A percentile compares a stretch with the other conserved stretches of the same genome.
These are phyloP conservation scores for Fusarium sp. DNA, from an alignment of 2,329 filamentous ascomycete genomes.

Conservation along the genomic window DNA sequence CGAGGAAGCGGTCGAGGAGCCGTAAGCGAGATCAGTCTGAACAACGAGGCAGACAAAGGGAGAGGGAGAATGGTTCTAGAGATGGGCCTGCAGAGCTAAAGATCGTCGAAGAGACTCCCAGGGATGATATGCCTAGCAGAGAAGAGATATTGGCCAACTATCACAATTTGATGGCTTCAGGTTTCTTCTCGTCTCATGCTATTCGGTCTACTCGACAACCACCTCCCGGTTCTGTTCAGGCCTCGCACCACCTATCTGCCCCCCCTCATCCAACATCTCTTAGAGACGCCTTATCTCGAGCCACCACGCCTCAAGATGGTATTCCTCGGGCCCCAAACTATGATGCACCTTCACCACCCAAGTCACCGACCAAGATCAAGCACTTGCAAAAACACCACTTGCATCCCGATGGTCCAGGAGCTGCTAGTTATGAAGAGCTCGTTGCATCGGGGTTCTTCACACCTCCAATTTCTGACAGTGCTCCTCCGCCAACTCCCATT, in stretches of 20 bases:
- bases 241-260: slow-evolving; percentile 7
- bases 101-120: slow-evolving; percentile 4
- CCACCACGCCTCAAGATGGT: slow-evolving; percentile 21
- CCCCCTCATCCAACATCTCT: slow-evolving; percentile 9
- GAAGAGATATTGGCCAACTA: slow-evolving; percentile 67
- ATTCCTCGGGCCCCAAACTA: slow-evolving; percentile 1
- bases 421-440: slow-evolving; percentile 40
- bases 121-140: slow-evolving; percentile 44
- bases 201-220: slow-evolving; percentile 65
- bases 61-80: slow-evolving; percentile 27
- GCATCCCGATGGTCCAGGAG: slow-evolving; percentile 16
- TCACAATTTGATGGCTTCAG: slow-evolving; percentile 63
- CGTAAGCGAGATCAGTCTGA: slow-evolving; percentile 30
- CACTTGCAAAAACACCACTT: slow-evolving; percentile 13
- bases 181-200: slow-evolving; percentile 67
- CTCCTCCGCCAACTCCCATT: slow-evolving; percentile 20
- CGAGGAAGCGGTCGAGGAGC: slow-evolving; percentile 37
- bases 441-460: slow-evolving; percentile 41
- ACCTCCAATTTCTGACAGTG: slow-evolving; percentile 30
- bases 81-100: slow-evolving; percentile 16
- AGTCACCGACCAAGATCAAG: slow-evolving; percentile 24
- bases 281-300: slow-evolving; percentile 23
- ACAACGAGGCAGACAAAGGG: slow-evolving; percentile 20
- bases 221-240: slow-evolving; percentile 28
- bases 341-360: slow-evolving; percentile 24